A percentile compares a stretch with the other conserved stretches of the same genome.
Evolutionary conservation across 139 green algal species (phyloP).

Genomic region (Tetradesmus obliquus): DNA sequence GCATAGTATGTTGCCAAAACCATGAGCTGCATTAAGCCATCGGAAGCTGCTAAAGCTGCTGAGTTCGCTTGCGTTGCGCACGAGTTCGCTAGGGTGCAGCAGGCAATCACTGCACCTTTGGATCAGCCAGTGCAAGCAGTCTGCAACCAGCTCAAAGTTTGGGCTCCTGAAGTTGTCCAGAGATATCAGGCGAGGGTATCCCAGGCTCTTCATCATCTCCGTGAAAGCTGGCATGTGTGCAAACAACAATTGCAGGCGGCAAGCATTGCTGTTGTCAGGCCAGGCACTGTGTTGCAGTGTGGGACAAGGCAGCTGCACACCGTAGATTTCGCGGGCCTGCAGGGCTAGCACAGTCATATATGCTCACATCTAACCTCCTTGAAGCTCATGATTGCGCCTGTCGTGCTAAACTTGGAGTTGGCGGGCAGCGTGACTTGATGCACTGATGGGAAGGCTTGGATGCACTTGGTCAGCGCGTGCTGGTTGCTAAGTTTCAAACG

Average conservation of each 20-base stretch:
- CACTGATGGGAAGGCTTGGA: not conserved
- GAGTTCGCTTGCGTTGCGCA: not conserved
- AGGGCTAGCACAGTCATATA: not conserved
- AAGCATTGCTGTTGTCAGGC: not conserved
- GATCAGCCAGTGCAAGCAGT: conserved; percentile 86
- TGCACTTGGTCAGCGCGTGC: not conserved
- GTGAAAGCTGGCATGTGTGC: conserved; percentile 70
- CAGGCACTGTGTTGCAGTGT: not conserved
- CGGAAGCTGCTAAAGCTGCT: not conserved
- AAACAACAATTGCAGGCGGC: not conserved
- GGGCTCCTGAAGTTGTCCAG: conserved; percentile 83
- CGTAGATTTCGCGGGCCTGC: not conserved
- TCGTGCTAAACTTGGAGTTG: not conserved
- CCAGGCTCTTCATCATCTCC: conserved; percentile 82
- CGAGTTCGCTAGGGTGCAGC: not conserved
- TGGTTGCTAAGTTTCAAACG: too few species aligned
- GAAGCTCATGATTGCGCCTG: conserved; percentile 55
- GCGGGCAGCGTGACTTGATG: not conserved
- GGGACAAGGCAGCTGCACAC: not conserved
- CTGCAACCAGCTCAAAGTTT: conserved; percentile 91
- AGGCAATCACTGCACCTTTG: not conserved
- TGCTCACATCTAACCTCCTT: conserved; percentile 67
- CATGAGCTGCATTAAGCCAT: not conserved
- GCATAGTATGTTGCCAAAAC: not conserved
- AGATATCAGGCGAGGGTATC: conserved; percentile 79